These are phyloP conservation scores for Incumbomyces lentus DNA, from an alignment of 2,329 filamentous ascomycete species.

Conservation along the genomic window DNA sequence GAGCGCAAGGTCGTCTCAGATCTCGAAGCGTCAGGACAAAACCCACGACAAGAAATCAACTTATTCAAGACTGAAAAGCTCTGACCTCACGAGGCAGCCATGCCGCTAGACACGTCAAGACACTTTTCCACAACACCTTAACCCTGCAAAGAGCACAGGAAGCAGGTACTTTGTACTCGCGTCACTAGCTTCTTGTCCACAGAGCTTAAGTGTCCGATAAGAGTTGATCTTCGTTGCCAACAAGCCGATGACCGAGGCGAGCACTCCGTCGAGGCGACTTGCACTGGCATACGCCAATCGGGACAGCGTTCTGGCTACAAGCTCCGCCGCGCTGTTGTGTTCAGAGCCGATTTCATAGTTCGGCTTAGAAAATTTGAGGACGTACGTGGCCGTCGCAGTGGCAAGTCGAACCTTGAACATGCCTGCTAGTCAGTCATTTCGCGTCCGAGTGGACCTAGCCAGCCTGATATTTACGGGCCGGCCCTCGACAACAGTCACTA, in stretches of 20 bases:
- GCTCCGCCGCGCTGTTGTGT: not conserved
- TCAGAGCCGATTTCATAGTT: not conserved
- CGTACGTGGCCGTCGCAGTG: not conserved
- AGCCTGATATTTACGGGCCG: not conserved
- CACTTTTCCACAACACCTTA: not conserved
- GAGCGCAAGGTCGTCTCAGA: not conserved
- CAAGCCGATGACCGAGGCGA: not conserved
- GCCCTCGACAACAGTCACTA: not conserved
- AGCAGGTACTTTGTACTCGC: conserved; percentile 1
- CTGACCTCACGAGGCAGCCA: not conserved
- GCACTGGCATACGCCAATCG: conserved; percentile 1
- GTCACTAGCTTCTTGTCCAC: not conserved
- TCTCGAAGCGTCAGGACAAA: not conserved
- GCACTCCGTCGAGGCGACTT: not conserved
- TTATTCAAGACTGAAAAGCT: not conserved
- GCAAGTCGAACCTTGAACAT: not conserved
- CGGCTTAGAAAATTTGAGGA: not conserved
- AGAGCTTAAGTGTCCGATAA: no score
- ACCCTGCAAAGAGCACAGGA: not conserved
- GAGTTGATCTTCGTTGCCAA: not conserved
- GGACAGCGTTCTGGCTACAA: not conserved
- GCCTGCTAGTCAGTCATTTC: not conserved
- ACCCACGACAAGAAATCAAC: not conserved
- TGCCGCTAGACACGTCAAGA: not conserved
- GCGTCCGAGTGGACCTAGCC: not conserved